These are phyloP conservation scores for Priceomyces haplophilus DNA, from an alignment of 805 yeast species.

Conservation along the genomic window DNA sequence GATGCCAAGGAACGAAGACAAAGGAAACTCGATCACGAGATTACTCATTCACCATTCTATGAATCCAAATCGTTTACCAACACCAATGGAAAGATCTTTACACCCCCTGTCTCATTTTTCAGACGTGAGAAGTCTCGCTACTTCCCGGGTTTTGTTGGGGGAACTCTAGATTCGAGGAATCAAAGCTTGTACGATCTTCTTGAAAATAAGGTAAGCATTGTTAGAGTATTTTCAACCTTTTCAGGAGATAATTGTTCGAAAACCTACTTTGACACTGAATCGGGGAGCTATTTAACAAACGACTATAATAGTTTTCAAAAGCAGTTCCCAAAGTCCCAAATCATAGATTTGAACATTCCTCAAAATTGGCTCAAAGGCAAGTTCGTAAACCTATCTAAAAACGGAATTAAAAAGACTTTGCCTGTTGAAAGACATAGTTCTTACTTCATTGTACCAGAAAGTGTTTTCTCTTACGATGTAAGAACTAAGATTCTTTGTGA, in stretches of 20 bases:
- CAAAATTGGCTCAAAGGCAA: constrained; percentile 68
- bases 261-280: constrained; percentile 51
- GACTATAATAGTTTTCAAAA: constrained; percentile 37
- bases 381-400: constrained; percentile 49
- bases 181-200: constrained; percentile 38
- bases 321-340: constrained; percentile 55
- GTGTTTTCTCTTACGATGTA: constrained; percentile 52
- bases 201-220: constrained; percentile 54
- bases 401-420: constrained; percentile 41
- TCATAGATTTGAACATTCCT: constrained; percentile 73
- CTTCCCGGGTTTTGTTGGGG: constrained; percentile 76
- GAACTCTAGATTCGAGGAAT: constrained; percentile 41
- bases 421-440: constrained; percentile 51
- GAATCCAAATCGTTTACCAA: constrained; percentile 52
- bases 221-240: constrained; percentile 63
- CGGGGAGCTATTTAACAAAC: constrained; percentile 38
- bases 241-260: constrained; percentile 68
- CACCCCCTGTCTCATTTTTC: constrained; percentile 79
- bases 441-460: constrained; percentile 64
- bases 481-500: constrained; percentile 62
- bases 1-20: constrained; percentile 39
- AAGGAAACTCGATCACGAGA: constrained; percentile 38
- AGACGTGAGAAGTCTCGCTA: constrained; percentile 66
- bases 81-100: constrained; percentile 81
- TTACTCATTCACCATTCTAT: constrained; percentile 42